A percentile compares a stretch with the other conserved stretches of the same genome.
phyloP scores from a whole-genome alignment of 805 yeast species.

The Nakazawaea wyomingensis region DNA sequence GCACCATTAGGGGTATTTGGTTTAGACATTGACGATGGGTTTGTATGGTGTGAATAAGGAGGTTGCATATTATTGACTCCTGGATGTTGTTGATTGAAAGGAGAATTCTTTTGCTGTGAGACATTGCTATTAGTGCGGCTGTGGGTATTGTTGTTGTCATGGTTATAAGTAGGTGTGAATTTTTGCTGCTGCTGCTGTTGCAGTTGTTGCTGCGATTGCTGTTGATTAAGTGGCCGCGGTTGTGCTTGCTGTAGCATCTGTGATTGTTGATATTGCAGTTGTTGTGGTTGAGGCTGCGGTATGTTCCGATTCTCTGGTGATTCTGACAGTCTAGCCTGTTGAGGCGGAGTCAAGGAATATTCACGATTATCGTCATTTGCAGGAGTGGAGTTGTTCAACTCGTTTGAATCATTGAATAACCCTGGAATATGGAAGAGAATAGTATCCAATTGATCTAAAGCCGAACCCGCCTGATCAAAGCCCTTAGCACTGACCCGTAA shows the following conservation, averaged over 20 bases:
- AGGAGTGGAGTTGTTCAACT: slow-evolving; percentile 12
- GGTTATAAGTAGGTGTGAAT: no score
- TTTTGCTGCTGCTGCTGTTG: slow-evolving; percentile 8
- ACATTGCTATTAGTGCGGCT: slow-evolving; percentile 7
- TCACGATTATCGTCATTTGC: slow-evolving; percentile 16
- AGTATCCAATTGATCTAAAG: slow-evolving; percentile 66
- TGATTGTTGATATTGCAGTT: slow-evolving; percentile 3
- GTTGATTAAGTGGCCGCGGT: slow-evolving; percentile 1
- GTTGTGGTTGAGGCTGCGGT: background rate
- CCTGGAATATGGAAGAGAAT: slow-evolving; percentile 76
- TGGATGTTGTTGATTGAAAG: background rate
- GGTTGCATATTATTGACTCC: slow-evolving; percentile 2
- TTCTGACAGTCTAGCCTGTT: background rate
- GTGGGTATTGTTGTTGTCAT: slow-evolving; percentile 11
- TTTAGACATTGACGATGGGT: slow-evolving; percentile 13
- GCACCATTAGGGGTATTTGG: slow-evolving; percentile 18
- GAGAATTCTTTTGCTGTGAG: slow-evolving; percentile 2
- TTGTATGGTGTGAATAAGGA: background rate
- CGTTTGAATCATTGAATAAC: slow-evolving; percentile 31
- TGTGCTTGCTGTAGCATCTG: background rate
- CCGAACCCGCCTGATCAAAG: slow-evolving; percentile 73
- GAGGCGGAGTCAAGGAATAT: slow-evolving; percentile 16
- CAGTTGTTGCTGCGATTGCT: slow-evolving; percentile 6
- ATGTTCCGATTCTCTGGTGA: background rate
- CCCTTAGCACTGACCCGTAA: slow-evolving; percentile 70